A percentile compares a stretch with the other conserved stretches of the same genome.
These are phyloP conservation scores for Dactylonectria estremocensis DNA, from an alignment of 2,329 filamentous ascomycete genomes.

Conservation along the genomic window DNA sequence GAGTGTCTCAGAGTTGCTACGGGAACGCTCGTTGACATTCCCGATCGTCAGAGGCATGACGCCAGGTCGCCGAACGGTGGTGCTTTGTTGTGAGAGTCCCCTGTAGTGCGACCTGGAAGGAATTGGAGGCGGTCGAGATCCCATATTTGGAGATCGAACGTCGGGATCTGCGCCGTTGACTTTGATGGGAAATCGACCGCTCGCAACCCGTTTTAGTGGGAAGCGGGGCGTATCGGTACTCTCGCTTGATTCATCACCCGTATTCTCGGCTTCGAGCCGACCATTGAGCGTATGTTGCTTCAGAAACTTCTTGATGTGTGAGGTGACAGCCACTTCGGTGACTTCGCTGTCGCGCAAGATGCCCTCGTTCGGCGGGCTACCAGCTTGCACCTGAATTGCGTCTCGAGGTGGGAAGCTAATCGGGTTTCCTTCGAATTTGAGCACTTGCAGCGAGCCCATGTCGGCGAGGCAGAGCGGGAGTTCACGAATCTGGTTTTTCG, in stretches of 20 bases:
- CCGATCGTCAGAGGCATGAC: conserved; percentile 80
- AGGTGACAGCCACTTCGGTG: conserved; percentile 72
- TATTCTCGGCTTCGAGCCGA: conserved; percentile 69
- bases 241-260: conserved; percentile 77
- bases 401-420: conserved; percentile 84
- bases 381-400: conserved; percentile 72
- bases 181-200: conserved; percentile 78
- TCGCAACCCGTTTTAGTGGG: conserved; percentile 73
- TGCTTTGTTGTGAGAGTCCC: conserved; percentile 78
- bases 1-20: conserved; percentile 76
- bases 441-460: conserved; percentile 89
- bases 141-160: conserved; percentile 76
- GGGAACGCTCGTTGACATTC: conserved; percentile 77
- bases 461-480: conserved; percentile 88
- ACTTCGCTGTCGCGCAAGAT: conserved; percentile 72
- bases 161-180: conserved; percentile 82
- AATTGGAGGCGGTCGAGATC: conserved; percentile 79
- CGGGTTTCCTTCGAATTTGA: conserved; percentile 92
- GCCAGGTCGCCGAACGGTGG: conserved; percentile 76
- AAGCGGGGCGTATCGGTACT: conserved; percentile 85
- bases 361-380: conserved; percentile 70
- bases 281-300: conserved; percentile 68
- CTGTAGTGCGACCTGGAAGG: conserved; percentile 85
- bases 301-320: conserved; percentile 74
- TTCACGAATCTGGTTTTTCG: conserved; percentile 88